Conservation (phyloP, 257 asterid species). For the Jaltomata sinuosa region DNA sequence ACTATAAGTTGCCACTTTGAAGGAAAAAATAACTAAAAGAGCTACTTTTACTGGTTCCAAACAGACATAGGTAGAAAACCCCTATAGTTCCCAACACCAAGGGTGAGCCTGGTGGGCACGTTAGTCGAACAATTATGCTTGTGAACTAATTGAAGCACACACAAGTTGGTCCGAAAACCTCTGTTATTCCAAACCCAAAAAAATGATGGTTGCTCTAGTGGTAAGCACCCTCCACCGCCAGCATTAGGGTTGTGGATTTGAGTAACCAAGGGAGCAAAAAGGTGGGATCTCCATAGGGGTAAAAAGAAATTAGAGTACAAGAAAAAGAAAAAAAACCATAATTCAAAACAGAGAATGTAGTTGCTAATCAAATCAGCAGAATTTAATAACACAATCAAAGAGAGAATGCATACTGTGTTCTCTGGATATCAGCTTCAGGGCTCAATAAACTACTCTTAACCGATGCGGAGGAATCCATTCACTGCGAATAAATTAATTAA, state of each 20-base stretch:
- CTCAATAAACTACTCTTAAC: slow-evolving; percentile 35
- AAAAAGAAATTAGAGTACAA: too few species aligned
- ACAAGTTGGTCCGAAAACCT: too few species aligned
- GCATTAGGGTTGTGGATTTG: too few species aligned
- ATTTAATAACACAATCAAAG: background rate
- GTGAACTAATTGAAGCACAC: too few species aligned
- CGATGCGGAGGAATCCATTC: slow-evolving; percentile 30
- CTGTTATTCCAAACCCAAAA: background rate
- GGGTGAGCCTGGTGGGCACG: too few species aligned
- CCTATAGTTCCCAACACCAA: background rate
- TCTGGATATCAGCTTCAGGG: slow-evolving; percentile 53
- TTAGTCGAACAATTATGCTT: too few species aligned
- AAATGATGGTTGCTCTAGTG: too few species aligned
- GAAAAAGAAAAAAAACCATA: background rate
- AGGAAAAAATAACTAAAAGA: background rate
- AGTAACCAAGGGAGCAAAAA: too few species aligned
- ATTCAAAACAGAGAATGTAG: too few species aligned
- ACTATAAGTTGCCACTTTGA: background rate
- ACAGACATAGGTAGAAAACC: background rate
- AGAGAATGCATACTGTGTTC: slow-evolving; percentile 53
- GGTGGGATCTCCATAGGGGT: too few species aligned
- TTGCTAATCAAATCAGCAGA: background rate
- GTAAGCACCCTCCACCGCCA: too few species aligned
- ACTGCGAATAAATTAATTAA: slow-evolving; percentile 14
- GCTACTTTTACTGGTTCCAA: background rate